Evolutionary conservation across 208 protist species (phyloP).

Genomic region (Acanthamoeba sp.): DNA sequence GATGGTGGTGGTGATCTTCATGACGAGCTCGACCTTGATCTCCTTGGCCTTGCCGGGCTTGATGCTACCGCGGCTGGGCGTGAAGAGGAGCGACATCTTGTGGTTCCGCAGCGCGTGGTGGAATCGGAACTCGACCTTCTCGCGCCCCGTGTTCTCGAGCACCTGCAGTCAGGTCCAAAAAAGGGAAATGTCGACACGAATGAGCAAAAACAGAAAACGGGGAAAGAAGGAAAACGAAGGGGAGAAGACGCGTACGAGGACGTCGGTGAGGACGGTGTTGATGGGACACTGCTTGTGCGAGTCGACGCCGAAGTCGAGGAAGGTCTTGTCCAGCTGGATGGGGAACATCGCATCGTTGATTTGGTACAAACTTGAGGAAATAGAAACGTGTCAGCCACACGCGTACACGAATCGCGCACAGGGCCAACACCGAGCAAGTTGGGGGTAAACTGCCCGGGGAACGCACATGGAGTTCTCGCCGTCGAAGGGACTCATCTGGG

Average conservation of each 20-base stretch:
- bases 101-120: constrained; percentile 11
- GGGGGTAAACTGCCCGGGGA: too few species aligned
- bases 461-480: constrained; percentile 35
- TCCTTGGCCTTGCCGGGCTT: constrained; percentile 25
- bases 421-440: too few species aligned
- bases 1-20: constrained; percentile 67
- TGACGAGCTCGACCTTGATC: constrained; percentile 44
- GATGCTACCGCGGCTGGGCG: neutral
- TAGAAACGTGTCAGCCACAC: too few species aligned
- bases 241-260: neutral
- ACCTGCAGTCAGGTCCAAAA: too few species aligned
- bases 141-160: neutral
- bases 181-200: too few species aligned
- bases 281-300: constrained; percentile 42
- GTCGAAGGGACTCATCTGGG: constrained; percentile 18
- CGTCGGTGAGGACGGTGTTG: constrained; percentile 40
- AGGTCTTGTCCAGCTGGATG: constrained; percentile 7
- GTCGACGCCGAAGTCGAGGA: constrained; percentile 66
- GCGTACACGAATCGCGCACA: too few species aligned
- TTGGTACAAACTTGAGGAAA: too few species aligned
- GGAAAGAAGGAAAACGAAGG: neutral
- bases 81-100: constrained; percentile 59
- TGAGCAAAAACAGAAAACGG: too few species aligned
- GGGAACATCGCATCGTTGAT: constrained; percentile 32
- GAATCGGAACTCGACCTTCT: constrained; percentile 42